Evolutionary conservation across 2,329 filamentous ascomycete species (phyloP), one percentile per base, ranked within the genome.

Genomic region (Colletotrichum karsti): DNA sequence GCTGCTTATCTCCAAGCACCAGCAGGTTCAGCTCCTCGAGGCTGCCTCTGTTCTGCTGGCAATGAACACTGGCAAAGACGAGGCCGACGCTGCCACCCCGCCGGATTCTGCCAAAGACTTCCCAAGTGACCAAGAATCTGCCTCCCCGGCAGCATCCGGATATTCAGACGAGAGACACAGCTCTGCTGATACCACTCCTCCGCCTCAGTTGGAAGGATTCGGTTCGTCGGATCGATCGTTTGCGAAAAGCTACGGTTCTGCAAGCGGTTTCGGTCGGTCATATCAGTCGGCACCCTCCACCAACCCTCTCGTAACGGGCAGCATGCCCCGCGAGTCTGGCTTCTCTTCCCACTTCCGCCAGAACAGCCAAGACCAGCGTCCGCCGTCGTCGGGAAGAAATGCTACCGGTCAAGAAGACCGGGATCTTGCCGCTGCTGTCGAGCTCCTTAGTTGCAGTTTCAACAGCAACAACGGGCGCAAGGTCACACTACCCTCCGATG

Each of bases 1-100:
- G 84, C 87, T 98, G 78, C 91, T 98, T 78, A 98, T 99, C 75
- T 98, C 95, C 74, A 99, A 99, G 87, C 96, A 99, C 81, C 96
- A 99, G 83, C 96, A 99, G 84, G 96, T 99, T 59, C 96, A 99
- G 81, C 88, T 99, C 69, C 88, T 99, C 68, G 96, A 99, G 82
- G 96, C 96, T 42, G 96, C 96, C 41, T 97, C 94, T n/a, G 96
- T 98, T 58, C 86, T 99, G 72, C 92, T 98, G 67, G 91, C 91
- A 76, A 98, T 99, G 95, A 98, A 90, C 77, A 53, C 64, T 50
- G 81, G 78, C 72, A 78, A 78, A 60, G 72, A 74, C 50, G 80
- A 81, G 50, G 81, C 83, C 51, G 75, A 92, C 68, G 86, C 82
- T 70, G 83, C 87, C 42, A 90, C 89, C 5, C 87, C 90, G 50